phyloP scores from a whole-genome alignment of 352 stramenopile genomes.

The Sclerospora graminicola region DNA sequence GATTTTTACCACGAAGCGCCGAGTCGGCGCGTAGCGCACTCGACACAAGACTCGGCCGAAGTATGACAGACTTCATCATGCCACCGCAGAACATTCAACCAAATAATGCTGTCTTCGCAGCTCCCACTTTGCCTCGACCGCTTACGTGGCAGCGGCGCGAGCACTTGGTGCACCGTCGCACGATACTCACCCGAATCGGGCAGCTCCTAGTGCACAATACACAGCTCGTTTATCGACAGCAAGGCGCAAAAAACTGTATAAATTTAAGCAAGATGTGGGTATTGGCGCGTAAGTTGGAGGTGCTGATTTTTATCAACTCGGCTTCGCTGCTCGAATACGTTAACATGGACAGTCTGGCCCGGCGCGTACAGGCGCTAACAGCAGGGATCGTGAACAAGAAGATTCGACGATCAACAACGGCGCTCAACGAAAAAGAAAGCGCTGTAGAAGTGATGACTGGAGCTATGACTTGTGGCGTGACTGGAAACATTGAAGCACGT shows the following conservation, averaged over 20 bases:
- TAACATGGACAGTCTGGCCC: slow-evolving; percentile 67
- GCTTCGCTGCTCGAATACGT: slow-evolving; percentile 72
- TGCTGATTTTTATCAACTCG: slow-evolving; percentile 77
- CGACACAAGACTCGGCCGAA: background rate
- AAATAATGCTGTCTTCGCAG: slow-evolving; percentile 67
- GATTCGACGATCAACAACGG: slow-evolving; percentile 34
- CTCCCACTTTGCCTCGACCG: slow-evolving; percentile 52
- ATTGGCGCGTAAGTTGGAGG: slow-evolving; percentile 71
- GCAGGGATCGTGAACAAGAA: slow-evolving; percentile 81
- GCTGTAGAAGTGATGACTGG: background rate
- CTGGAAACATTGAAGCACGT: background rate
- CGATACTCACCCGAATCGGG: slow-evolving; percentile 56
- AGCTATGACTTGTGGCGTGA: background rate
- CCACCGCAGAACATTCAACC: slow-evolving; percentile 53
- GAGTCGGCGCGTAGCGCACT: slow-evolving; percentile 2
- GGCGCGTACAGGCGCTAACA: slow-evolving; percentile 71
- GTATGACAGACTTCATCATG: slow-evolving; percentile 25
- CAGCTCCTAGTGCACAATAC: slow-evolving; percentile 52
- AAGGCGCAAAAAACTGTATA: background rate
- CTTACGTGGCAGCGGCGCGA: slow-evolving; percentile 77
- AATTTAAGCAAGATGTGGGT: slow-evolving; percentile 49
- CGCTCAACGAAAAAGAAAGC: background rate
- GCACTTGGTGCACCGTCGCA: slow-evolving; percentile 54
- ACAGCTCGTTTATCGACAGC: slow-evolving; percentile 26
- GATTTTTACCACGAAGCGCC: no score